Conservation (phyloP, 768 basidiomycete genomes). For the Exsudoporus frostii region DNA sequence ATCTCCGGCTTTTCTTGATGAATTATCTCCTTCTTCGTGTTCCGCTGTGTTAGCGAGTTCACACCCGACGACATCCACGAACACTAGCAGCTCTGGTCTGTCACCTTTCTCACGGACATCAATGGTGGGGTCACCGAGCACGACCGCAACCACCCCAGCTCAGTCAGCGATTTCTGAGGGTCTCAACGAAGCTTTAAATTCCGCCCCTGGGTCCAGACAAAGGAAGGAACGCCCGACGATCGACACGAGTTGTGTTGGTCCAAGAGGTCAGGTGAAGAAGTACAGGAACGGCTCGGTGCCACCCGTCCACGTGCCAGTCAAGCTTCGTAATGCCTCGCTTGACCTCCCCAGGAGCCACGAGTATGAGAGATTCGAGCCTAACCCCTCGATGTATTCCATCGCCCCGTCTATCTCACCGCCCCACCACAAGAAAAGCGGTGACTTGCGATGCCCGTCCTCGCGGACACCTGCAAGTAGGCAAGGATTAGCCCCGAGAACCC, state of each 20-base stretch:
- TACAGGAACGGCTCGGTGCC: constrained; percentile 33
- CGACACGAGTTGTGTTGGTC: constrained; percentile 32
- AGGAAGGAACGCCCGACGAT: constrained; percentile 32
- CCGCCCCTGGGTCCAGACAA: constrained; percentile 19
- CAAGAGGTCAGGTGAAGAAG: constrained; percentile 29
- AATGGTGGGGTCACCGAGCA: constrained; percentile 24
- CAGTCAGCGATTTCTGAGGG: constrained; percentile 21
- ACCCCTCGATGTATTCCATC: constrained; percentile 31
- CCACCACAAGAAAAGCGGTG: constrained; percentile 20
- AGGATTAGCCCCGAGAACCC: constrained; percentile 19
- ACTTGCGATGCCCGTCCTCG: constrained; percentile 20
- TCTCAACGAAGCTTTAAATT: constrained; percentile 9
- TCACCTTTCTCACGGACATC: constrained; percentile 31
- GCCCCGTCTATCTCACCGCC: constrained; percentile 28
- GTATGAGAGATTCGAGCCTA: constrained; percentile 24
- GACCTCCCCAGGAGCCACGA: constrained; percentile 28
- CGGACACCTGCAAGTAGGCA: constrained; percentile 29
- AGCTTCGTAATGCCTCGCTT: constrained; percentile 30
- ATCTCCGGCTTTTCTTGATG: constrained; percentile 20
- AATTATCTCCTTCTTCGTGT: constrained; percentile 18
- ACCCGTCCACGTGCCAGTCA: constrained; percentile 28
- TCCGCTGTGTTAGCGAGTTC: constrained; percentile 22
- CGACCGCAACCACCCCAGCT: constrained; percentile 27
- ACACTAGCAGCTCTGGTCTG: constrained; percentile 22
- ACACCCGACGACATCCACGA: constrained; percentile 24